A percentile compares a stretch with the other conserved stretches of the same genome.
Conservation (phyloP, 192 early-diverging fungal species). For the Rhizoclosmatium sp. region DNA sequence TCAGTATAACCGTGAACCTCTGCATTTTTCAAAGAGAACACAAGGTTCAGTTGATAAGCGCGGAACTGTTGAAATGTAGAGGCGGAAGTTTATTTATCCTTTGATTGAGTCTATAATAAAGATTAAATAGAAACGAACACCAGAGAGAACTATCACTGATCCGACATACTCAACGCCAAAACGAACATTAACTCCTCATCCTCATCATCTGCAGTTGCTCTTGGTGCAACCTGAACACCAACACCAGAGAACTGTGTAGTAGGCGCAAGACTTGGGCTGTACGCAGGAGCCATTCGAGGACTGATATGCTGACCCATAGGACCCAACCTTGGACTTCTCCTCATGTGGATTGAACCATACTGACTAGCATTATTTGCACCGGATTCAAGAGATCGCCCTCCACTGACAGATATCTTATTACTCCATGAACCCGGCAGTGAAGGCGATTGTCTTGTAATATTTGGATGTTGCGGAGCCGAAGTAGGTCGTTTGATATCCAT, state of each 20-base stretch:
- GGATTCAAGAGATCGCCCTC: neutral
- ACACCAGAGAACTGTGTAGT: slow-evolving; percentile 2
- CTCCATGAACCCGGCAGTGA: no score
- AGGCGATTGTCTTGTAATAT: no score
- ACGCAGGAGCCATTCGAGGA: slow-evolving; percentile 9
- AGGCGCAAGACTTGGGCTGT: slow-evolving; percentile 22
- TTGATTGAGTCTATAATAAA: no score
- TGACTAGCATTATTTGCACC: neutral
- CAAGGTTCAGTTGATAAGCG: no score
- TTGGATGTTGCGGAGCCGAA: neutral
- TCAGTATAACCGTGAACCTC: slow-evolving; percentile 77
- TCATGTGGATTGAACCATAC: neutral
- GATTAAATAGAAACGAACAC: no score
- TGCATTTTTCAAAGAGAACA: no score
- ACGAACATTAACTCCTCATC: slow-evolving; percentile 35
- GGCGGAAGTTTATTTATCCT: no score
- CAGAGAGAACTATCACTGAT: neutral
- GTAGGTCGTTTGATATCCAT: neutral
- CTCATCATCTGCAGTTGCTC: slow-evolving; percentile 19
- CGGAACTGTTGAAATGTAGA: no score
- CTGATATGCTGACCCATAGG: slow-evolving; percentile 24
- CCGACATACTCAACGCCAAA: slow-evolving; percentile 17
- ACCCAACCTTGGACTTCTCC: slow-evolving; percentile 25
- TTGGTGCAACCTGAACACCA: slow-evolving; percentile 30
- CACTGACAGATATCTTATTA: no score